A percentile compares a stretch with the other conserved stretches of the same genome.
Evolutionary conservation across 192 early-diverging fungal genomes (phyloP).

Genomic region (Spinellus fusiger): DNA sequence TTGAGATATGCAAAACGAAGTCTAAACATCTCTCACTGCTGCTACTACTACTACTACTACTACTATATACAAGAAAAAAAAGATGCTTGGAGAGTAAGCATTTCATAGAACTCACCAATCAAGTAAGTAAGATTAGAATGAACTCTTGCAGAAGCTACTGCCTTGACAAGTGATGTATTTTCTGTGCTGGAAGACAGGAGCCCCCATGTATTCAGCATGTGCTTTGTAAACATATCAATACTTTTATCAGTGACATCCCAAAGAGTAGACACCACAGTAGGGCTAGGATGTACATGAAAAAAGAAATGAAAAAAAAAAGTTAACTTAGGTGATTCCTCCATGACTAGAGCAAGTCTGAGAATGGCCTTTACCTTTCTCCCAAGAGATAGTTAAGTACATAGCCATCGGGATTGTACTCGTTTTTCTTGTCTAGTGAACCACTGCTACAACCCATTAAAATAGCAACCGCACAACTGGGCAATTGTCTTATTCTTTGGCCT

Average conservation of each 20-base stretch:
- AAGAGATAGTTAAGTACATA: conserved; percentile 80
- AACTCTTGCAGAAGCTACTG: conserved; percentile 63
- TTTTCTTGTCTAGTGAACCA: conserved; percentile 62
- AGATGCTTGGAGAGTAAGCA: neutral
- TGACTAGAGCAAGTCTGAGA: neutral
- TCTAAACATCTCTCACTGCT: too few relatives aligned
- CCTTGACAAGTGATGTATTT: conserved; percentile 63
- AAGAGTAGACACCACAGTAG: conserved; percentile 84
- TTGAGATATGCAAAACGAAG: too few relatives aligned
- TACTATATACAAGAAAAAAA: neutral
- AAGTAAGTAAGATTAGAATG: conserved; percentile 76
- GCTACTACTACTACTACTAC: too few relatives aligned
- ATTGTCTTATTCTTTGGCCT: conserved; percentile 55
- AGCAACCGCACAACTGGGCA: conserved; percentile 68
- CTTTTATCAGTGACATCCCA: conserved; percentile 99
- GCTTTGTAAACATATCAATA: conserved; percentile 82
- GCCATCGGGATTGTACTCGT: conserved; percentile 89
- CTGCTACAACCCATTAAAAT: conserved; percentile 95
- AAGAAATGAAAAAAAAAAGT: neutral
- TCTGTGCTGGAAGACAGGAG: conserved; percentile 31
- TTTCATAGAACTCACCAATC: conserved; percentile 51
- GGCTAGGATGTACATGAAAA: conserved; percentile 34
- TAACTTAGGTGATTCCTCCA: neutral
- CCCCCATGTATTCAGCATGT: conserved; percentile 69
- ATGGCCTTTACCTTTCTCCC: conserved; percentile 59